Evolutionary conservation across 805 yeast species (phyloP).

Genomic region (Yarrowia hollandica): DNA sequence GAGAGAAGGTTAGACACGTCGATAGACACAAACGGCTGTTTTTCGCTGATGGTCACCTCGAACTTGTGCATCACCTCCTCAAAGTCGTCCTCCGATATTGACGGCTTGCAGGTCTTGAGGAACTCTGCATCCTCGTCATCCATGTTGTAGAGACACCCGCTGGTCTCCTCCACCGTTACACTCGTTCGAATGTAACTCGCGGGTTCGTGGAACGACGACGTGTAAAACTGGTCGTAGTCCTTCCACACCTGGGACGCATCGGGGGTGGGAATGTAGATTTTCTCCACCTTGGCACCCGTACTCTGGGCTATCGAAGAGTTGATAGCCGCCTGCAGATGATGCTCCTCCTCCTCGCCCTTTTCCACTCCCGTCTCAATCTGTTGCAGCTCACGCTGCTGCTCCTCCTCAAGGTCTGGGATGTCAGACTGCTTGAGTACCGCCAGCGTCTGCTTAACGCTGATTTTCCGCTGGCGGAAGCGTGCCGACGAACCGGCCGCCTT

Average conservation of each 20-base stretch:
- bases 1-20: conserved; percentile 77
- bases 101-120: conserved; percentile 48
- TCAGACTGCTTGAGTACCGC: conserved; percentile 76
- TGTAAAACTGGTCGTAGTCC: conserved; percentile 72
- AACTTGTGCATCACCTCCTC: conserved; percentile 73
- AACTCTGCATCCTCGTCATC: conserved; percentile 85
- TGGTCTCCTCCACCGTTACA: conserved; percentile 94
- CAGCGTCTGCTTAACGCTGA: conserved; percentile 84
- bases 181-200: conserved; percentile 81
- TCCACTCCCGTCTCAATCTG: conserved; percentile 97
- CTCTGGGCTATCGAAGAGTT: conserved; percentile 70
- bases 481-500: conserved; percentile 47
- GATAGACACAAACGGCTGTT: conserved; percentile 84
- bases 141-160: conserved; percentile 82
- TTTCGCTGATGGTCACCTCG: conserved; percentile 71
- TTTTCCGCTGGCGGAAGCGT: conserved; percentile 90
- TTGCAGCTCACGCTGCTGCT: conserved; percentile 79
- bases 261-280: conserved; percentile 91
- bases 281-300: conserved; percentile 49
- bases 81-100: conserved; percentile 73
- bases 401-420: conserved; percentile 75
- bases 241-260: conserved; percentile 83
- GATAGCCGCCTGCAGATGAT: conserved; percentile 88
- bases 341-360: conserved; percentile 95
- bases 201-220: conserved; percentile 67